Evolutionary conservation across 2,329 filamentous ascomycete species (phyloP).

Genomic region (Fusarium devonianum): DNA sequence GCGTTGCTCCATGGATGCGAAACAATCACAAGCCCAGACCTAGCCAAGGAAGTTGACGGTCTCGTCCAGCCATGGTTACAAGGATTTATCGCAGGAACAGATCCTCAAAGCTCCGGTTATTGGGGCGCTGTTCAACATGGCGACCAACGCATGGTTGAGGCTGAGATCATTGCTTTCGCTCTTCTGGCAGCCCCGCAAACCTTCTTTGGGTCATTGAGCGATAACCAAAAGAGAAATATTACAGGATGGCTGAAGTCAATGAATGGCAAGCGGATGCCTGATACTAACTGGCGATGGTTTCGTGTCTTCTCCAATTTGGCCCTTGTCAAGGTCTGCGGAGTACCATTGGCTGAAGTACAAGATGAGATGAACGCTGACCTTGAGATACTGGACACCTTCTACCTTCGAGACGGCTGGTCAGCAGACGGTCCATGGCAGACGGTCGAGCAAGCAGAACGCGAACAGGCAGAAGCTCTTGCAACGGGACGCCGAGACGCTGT

Average conservation of each 20-base stretch:
- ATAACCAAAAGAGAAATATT: slow-evolving; percentile 47
- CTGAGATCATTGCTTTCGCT: slow-evolving; percentile 59
- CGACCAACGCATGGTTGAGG: slow-evolving; percentile 63
- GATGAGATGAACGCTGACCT: slow-evolving; percentile 52
- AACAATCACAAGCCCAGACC: slow-evolving; percentile 38
- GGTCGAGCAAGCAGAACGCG: slow-evolving; percentile 21
- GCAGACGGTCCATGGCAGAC: slow-evolving; percentile 54
- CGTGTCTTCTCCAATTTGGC: slow-evolving; percentile 59
- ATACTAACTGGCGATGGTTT: slow-evolving; percentile 62
- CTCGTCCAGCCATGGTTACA: slow-evolving; percentile 43
- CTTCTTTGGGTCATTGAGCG: slow-evolving; percentile 44
- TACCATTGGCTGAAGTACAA: slow-evolving; percentile 45
- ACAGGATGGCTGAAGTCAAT: slow-evolving; percentile 51
- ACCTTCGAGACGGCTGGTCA: slow-evolving; percentile 55
- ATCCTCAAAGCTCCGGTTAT: slow-evolving; percentile 49
- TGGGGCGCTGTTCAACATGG: slow-evolving; percentile 56
- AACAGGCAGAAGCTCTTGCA: slow-evolving; percentile 3
- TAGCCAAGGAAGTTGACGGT: slow-evolving; percentile 4
- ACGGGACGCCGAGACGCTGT: slow-evolving; percentile 35
- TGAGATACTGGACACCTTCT: slow-evolving; percentile 53
- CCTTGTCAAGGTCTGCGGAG: slow-evolving; percentile 50
- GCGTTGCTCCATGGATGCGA: slow-evolving; percentile 49
- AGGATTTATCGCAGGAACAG: slow-evolving; percentile 44
- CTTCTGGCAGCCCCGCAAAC: slow-evolving; percentile 52
- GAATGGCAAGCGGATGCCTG: slow-evolving; percentile 54